Base-by-base conservation (phyloP, 2,329 filamentous ascomycete genomes). In the Gaeumannomyces sp. region DNA sequence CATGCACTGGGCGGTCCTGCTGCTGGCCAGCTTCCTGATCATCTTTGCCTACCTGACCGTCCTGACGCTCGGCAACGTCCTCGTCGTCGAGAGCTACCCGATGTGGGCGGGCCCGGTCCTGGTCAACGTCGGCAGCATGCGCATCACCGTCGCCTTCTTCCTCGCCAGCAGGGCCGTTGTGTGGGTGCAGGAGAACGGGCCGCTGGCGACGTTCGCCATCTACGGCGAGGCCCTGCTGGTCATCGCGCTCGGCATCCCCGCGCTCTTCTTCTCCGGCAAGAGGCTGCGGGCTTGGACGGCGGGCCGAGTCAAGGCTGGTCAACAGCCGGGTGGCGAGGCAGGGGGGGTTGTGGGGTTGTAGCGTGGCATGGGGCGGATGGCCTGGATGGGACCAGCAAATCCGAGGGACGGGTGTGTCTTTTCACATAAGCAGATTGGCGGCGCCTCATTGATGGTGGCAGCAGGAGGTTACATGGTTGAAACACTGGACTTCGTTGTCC, bases 41-140 rank as follows among this genome's bases (percentile, higher is more conserved):
- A 65, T 71, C 3, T 73, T 73, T n/a, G 72, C 68, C 3, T 71
- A 71, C 64, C 65, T 75, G 8, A 69, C 71, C 22, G 67, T 68
- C 8, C 69, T 72, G 65, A 70, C 72, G 4, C 70, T 70, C 31
- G 65, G 72, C 61, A 73, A 71, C 66, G 74, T 75, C 11, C 74
- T 71, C 59, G 67, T 75, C 2, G 68, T 76, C 5, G 74, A 76
- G 68, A 75, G 72, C 60, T 75, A 73, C 60, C 75, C 75, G 1
- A 67, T 68, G 65, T 74, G 68, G 69, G 70, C 72, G 2, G 74
- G 74, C 2, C 72, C 74, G 4, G 72, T 74, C 3, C 70, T 76
- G 16, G 74, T 73, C 14, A 75, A 76, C 60, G 73, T 75, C 11
- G 71, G 71, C 25, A 73, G 72, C n/a, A 67, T 74, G 58, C 70